Conservation (phyloP, 495 filamentous ascomycete species). For the Margaritispora aquatica region DNA sequence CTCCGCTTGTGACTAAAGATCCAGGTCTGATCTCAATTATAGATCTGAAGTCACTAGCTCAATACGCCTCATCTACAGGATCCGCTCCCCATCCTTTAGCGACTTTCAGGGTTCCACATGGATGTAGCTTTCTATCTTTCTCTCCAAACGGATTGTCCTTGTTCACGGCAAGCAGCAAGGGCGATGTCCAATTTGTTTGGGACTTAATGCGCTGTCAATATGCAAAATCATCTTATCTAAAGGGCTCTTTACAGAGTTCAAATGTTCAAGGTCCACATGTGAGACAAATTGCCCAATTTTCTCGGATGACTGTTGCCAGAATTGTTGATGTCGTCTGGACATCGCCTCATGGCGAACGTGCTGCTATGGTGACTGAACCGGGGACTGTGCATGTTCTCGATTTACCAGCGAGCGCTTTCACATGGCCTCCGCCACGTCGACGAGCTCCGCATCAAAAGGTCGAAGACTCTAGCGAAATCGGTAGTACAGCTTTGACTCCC, state of each 20-base stretch:
- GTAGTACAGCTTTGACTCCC: constrained; percentile 13
- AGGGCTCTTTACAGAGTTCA: constrained; percentile 32
- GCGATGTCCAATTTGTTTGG: constrained; percentile 90
- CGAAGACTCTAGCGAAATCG: constrained; percentile 38
- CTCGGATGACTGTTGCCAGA: constrained; percentile 82
- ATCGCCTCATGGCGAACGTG: constrained; percentile 67
- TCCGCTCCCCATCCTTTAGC: constrained; percentile 55
- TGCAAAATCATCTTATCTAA: constrained; percentile 45
- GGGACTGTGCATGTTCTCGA: constrained; percentile 93
- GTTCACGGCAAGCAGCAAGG: constrained; percentile 85
- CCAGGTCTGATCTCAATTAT: constrained; percentile 78
- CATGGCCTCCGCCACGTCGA: constrained; percentile 83
- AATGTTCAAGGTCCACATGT: constrained; percentile 48
- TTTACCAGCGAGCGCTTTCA: constrained; percentile 72
- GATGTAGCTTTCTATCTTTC: constrained; percentile 89
- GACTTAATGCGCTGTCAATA: constrained; percentile 72
- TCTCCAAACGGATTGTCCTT: constrained; percentile 77
- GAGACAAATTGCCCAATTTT: constrained; percentile 77
- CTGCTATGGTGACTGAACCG: constrained; percentile 82
- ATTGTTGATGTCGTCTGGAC: constrained; percentile 90
- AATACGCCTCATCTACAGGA: constrained; percentile 28
- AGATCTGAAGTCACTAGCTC: constrained; percentile 61
- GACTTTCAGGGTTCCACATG: constrained; percentile 73
- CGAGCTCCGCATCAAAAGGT: constrained; percentile 22
- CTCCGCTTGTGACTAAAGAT: constrained; percentile 44